Base-by-base conservation (phyloP, 352 stramenopile species). In the Phytophthora chlamydospora region DNA sequence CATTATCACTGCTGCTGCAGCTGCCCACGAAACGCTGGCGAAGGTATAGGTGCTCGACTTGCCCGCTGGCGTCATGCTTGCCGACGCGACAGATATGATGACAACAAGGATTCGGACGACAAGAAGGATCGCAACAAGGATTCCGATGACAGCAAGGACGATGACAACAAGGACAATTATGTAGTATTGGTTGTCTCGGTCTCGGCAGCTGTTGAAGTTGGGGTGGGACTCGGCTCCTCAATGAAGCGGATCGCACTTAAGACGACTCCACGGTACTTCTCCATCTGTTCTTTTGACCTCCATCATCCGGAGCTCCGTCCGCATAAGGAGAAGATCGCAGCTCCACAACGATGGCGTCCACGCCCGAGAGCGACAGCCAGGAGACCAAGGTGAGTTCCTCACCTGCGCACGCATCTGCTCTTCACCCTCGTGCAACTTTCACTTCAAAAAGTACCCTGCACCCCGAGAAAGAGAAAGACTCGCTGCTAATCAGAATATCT, bases 191-290 rank as follows among this genome's bases (percentile, higher is more conserved):
- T 24, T 24, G 21, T 24, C 21, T 24, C 21, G 21, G 21, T 24
- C 41, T 66, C 33, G 21, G 35, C 35, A 14, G 39, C 14, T 45
- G 39, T 12, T 12, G 39, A 14, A 27, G 17, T 10, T 27, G 39
- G 39, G 39, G 39, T 27, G 39, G 39, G 8, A 27, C 13, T 12
- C 13, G 39, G 12, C 13, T 16, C 29, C 16, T 71, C 98, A 98
- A n/a, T n/a, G n/a, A n/a, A n/a, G 6, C 4, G 4, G 24, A 29
- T 29, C 24, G 24, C 4, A 29, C 24, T 29, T 29, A 29, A 29
- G 24, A 29, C 24, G 24, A 29, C 24, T 6, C 24, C 24, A 29
- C 24, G 24, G 24, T 29, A 29, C 24, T 29, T 29, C 24, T 43
- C 39, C 27, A 21, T 36, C 24, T 29, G 24, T 29, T 29, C 24